phyloP scores from a whole-genome alignment of 2,329 filamentous ascomycete species.

The Chrysoporthe puriensis region DNA sequence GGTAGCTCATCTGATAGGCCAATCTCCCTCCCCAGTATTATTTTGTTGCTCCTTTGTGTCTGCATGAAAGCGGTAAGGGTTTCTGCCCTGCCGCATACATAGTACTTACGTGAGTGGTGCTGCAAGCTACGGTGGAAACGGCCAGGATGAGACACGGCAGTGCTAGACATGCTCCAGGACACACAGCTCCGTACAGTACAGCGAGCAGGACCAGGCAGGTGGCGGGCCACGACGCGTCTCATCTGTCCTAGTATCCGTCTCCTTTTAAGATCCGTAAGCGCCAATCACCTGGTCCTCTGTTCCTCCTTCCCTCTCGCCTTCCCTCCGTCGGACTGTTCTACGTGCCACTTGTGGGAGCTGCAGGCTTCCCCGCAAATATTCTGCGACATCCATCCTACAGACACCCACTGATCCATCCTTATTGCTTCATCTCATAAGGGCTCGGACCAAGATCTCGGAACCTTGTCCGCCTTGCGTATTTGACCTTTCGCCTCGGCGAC shows the following conservation, averaged over 20 bases:
- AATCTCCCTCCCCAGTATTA: not conserved
- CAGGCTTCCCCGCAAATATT: slow-evolving; percentile 18
- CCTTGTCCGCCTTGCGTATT: slow-evolving; percentile 11
- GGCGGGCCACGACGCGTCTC: slow-evolving; percentile 5
- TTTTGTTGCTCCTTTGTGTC: not conserved
- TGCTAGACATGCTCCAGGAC: slow-evolving; percentile 1
- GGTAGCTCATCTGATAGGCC: not conserved
- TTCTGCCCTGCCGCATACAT: not conserved
- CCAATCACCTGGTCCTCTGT: not conserved
- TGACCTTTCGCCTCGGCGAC: not conserved
- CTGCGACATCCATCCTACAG: slow-evolving; percentile 14
- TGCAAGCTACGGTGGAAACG: not conserved
- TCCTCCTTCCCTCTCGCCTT: not conserved
- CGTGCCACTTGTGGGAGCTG: not conserved
- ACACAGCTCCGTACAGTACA: not conserved
- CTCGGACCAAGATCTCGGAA: slow-evolving; percentile 9
- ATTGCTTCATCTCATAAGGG: slow-evolving; percentile 8
- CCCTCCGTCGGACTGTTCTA: not conserved
- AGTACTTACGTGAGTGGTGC: not conserved
- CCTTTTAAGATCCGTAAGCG: not conserved
- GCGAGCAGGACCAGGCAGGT: not conserved
- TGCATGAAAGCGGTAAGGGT: not conserved
- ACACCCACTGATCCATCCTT: not conserved
- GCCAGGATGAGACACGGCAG: slow-evolving; percentile 7
- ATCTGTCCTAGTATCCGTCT: not conserved